Conservation (phyloP, 2,329 filamentous ascomycete genomes). For the Chaetothyriales sp. region DNA sequence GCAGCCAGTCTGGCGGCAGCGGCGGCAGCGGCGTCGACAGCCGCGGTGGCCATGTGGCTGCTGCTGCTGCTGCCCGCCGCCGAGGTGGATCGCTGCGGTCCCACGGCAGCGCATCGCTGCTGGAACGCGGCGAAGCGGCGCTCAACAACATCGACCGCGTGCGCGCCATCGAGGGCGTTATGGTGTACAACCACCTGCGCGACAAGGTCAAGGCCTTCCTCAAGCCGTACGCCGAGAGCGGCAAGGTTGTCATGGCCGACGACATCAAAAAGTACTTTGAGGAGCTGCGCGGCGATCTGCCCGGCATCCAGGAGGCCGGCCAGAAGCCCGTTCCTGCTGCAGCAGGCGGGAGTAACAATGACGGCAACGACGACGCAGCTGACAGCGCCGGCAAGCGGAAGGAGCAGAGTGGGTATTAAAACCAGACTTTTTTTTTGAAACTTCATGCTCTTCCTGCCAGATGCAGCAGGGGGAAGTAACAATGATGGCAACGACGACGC, state of each 20-base stretch:
- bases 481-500: neutral
- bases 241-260: conserved; percentile 75
- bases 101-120: conserved; percentile 66
- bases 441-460: too few relatives aligned
- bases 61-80: conserved; percentile 25
- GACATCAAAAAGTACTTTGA: conserved; percentile 97
- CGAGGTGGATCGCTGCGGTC: conserved; percentile 31
- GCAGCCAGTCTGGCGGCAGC: conserved; percentile 34
- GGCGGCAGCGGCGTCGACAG: conserved; percentile 23
- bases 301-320: conserved; percentile 53
- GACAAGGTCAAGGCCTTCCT: conserved; percentile 94
- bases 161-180: conserved; percentile 84
- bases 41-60: neutral
- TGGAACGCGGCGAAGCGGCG: conserved; percentile 84
- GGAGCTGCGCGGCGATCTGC: conserved; percentile 75
- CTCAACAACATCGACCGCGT: conserved; percentile 87
- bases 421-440: too few relatives aligned
- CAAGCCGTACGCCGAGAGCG: conserved; percentile 84
- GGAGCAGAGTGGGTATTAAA: conserved; percentile 11
- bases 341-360: neutral
- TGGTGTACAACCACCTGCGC: conserved; percentile 94
- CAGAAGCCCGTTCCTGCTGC: conserved; percentile 16
- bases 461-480: neutral
- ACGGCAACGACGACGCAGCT: neutral
- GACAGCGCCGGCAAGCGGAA: neutral